A percentile compares a stretch with the other conserved stretches of the same genome.
Evolutionary conservation across 2,329 filamentous ascomycete species (phyloP).

Genomic region (Zalaria obscura): DNA sequence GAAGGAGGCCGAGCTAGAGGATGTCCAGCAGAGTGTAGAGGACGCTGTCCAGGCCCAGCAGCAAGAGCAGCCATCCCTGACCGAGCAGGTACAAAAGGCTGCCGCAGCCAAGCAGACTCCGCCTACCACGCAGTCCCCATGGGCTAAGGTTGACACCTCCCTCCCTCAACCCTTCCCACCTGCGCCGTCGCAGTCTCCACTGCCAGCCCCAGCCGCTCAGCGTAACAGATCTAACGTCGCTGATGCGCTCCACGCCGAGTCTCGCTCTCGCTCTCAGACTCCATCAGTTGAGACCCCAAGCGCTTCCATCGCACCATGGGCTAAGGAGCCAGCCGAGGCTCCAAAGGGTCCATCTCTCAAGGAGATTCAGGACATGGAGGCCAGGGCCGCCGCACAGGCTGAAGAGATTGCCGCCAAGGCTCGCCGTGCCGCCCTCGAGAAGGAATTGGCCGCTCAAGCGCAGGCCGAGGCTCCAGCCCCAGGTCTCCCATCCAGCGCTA

Average conservation of each 20-base stretch:
- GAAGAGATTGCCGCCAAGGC: conserved; percentile 69
- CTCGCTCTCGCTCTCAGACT: conserved; percentile 64
- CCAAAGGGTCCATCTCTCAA: conserved; percentile 83
- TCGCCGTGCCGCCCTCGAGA: conserved; percentile 65
- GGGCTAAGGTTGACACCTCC: conserved; percentile 46
- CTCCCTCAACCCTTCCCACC: conserved; percentile 70
- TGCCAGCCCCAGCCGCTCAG: conserved; percentile 81
- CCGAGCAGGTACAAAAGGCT: conserved; percentile 73
- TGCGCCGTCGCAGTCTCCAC: conserved; percentile 60
- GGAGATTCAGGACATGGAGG: conserved; percentile 93
- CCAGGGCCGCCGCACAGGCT: conserved; percentile 77
- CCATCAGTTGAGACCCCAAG: conserved; percentile 50
- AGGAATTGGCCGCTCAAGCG: conserved; percentile 56
- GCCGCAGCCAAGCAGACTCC: conserved; percentile 44
- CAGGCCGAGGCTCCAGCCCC: conserved; percentile 46
- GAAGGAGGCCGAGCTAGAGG: conserved; percentile 10
- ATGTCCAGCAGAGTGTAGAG: conserved; percentile 12
- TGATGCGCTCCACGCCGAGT: conserved; percentile 51
- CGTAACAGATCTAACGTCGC: conserved; percentile 72
- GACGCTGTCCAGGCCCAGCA: conserved; percentile 15
- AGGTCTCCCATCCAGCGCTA: conserved; percentile 75
- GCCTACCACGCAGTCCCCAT: conserved; percentile 33
- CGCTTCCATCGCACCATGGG: conserved; percentile 83
- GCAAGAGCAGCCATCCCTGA: conserved; percentile 51
- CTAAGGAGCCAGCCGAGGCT: conserved; percentile 59